Percentiles rank a stretch among this genome's conserved stretches.
These are phyloP conservation scores for Carex scoparia DNA, from an alignment of 176 grass and related monocot genomes.

Conservation along the genomic window DNA sequence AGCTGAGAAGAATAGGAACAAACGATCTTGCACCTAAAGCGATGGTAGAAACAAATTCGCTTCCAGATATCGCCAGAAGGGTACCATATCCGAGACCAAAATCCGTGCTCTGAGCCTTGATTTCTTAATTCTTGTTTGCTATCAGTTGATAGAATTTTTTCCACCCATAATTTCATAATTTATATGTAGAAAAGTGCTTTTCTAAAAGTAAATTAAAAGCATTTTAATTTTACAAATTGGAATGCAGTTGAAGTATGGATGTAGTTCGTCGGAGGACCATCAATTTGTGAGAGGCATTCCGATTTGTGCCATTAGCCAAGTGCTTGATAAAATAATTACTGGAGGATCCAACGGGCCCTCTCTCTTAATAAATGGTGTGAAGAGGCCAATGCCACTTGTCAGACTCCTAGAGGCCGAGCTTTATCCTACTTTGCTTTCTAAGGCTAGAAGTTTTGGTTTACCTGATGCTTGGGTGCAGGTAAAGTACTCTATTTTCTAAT, in stretches of 20 bases:
- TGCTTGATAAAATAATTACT: slow-evolving; percentile 80
- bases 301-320: slow-evolving; percentile 90
- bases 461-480: slow-evolving; percentile 94
- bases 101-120: slow-evolving; percentile 1
- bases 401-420: slow-evolving; percentile 93
- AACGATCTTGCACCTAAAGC: background rate
- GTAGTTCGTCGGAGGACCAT: slow-evolving; percentile 89
- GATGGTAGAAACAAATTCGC: slow-evolving; percentile 8
- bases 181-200: background rate
- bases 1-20: background rate
- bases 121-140: slow-evolving; percentile 12
- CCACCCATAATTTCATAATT: background rate
- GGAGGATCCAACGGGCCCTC: slow-evolving; percentile 43
- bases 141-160: background rate
- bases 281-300: slow-evolving; percentile 99
- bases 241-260: slow-evolving; percentile 82
- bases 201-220: background rate
- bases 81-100: slow-evolving; percentile 8
- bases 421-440: slow-evolving; percentile 97
- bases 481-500: slow-evolving; percentile 21
- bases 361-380: slow-evolving; percentile 78
- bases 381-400: slow-evolving; percentile 70
- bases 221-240: background rate
- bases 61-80: background rate
- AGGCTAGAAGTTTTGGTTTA: slow-evolving; percentile 96